Evolutionary conservation across 495 filamentous ascomycete species (phyloP), one percentile per base, ranked within the genome.

Genomic region (Daldinia childiae): DNA sequence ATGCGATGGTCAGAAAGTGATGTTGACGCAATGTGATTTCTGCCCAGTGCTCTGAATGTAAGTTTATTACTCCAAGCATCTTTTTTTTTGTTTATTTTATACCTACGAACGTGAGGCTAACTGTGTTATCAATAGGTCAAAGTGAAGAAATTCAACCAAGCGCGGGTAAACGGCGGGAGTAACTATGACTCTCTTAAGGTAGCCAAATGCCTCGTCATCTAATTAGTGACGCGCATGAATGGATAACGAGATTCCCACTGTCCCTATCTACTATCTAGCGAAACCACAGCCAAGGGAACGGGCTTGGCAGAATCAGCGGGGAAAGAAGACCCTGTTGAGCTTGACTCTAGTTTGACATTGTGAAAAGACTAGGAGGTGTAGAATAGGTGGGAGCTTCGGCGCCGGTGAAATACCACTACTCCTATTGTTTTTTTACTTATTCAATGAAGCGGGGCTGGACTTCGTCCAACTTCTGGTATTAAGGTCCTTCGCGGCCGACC

Each of bases 121-220:
- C 8, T 6, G 8, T 30, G 6, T 30, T 1, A 30, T 30, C 29
- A 4, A 30, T 30, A 30, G 29, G 29, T 54, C 51, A 55, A 55
- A 55, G 51, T 55, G 51, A 55, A 55, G 51, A 55, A 32, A 55
- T 55, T 55, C 51, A 55, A 55, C 51, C 51, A 55, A 55, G 51
- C 51, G 51, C 51, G 51, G 51, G 51, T 55, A 55, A 55, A 55
- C 51, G 51, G 51, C 51, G 51, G 51, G 51, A 55, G 51, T 55
- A 55, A 55, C 51, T 55, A 55, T 55, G 51, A 55, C 51, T 55
- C 51, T 55, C 51, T 55, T 55, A 55, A 55, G 51, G 51, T 55
- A 55, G 51, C 51, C 51, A 55, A 55, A 55, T 55, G 51, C 51
- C 51, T 55, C 51, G 51, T n/a, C n/a, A n/a, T n/a, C n/a, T n/a